These are phyloP conservation scores for Murraya paniculata DNA, from an alignment of 345 rosid genomes.

Conservation along the genomic window DNA sequence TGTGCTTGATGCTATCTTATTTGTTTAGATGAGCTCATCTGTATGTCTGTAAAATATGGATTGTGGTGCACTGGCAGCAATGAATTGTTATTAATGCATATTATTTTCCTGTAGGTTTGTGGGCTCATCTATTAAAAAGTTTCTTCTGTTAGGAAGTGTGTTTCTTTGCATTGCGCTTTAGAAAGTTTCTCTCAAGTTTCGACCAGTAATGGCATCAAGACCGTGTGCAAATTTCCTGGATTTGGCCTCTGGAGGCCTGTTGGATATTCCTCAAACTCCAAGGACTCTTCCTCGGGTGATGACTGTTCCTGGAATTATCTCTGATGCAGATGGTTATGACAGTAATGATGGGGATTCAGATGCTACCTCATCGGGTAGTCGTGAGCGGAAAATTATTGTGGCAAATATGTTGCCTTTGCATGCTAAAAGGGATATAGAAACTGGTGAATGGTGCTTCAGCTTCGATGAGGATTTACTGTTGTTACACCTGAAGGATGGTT, in stretches of 20 bases:
- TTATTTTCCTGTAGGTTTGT: conserved; percentile 18
- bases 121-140: background rate
- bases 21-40: background rate
- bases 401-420: conserved; percentile 57
- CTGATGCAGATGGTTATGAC: conserved; percentile 51
- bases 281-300: conserved; percentile 68
- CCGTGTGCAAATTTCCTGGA: conserved; percentile 52
- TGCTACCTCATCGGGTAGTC: conserved; percentile 37
- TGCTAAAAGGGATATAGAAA: conserved; percentile 37
- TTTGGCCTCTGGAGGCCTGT: conserved; percentile 54
- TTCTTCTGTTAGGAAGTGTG: conserved; percentile 12
- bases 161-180: background rate
- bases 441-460: conserved; percentile 58
- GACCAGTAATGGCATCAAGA: conserved; percentile 54
- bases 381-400: conserved; percentile 53
- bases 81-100: background rate
- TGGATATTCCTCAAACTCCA: conserved; percentile 62
- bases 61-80: background rate
- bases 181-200: background rate
- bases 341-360: conserved; percentile 55
- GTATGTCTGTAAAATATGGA: background rate
- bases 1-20: background rate
- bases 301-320: conserved; percentile 69
- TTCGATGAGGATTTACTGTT: conserved; percentile 60
- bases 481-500: conserved; percentile 64